A percentile compares a stretch with the other conserved stretches of the same genome.
phyloP scores from a whole-genome alignment of 306 rosid species.

The Trifolium dubium region DNA sequence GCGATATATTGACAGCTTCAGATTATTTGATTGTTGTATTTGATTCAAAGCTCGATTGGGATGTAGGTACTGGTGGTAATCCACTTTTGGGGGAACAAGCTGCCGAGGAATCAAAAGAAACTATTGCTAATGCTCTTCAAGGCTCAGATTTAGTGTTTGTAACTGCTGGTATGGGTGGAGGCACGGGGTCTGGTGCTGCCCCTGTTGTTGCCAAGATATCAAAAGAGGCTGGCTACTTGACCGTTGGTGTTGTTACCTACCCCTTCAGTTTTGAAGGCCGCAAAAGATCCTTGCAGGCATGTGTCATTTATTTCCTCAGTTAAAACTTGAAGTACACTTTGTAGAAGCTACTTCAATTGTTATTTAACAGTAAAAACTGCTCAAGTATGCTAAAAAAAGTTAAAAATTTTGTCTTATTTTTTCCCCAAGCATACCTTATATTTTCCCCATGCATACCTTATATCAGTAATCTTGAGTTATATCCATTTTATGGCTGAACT shows the following conservation, averaged over 20 bases:
- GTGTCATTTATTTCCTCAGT: conserved; percentile 52
- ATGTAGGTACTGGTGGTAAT: conserved; percentile 96
- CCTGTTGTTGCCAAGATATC: conserved; percentile 90
- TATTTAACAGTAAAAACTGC: neutral
- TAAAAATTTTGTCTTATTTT: neutral
- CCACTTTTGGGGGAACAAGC: conserved; percentile 96
- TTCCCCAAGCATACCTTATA: neutral
- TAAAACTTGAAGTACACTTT: neutral
- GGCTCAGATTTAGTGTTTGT: conserved; percentile 96
- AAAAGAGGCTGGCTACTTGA: conserved; percentile 88
- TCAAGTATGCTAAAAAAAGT: neutral
- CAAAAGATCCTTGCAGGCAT: conserved; percentile 92
- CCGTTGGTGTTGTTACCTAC: conserved; percentile 92
- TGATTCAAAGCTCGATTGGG: conserved; percentile 56
- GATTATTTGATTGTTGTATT: conserved; percentile 17
- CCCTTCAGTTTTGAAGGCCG: conserved; percentile 97
- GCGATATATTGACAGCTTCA: neutral
- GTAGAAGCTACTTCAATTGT: conserved; percentile 8
- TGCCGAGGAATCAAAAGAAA: conserved; percentile 92
- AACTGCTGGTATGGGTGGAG: conserved; percentile 98
- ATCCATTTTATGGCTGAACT: neutral
- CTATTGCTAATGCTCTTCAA: conserved; percentile 75
- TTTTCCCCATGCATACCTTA: neutral
- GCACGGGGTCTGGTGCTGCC: conserved; percentile 97
- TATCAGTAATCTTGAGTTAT: neutral